Base-by-base conservation (phyloP, 2,329 filamentous ascomycete species). In the Botryotinia calthae region DNA sequence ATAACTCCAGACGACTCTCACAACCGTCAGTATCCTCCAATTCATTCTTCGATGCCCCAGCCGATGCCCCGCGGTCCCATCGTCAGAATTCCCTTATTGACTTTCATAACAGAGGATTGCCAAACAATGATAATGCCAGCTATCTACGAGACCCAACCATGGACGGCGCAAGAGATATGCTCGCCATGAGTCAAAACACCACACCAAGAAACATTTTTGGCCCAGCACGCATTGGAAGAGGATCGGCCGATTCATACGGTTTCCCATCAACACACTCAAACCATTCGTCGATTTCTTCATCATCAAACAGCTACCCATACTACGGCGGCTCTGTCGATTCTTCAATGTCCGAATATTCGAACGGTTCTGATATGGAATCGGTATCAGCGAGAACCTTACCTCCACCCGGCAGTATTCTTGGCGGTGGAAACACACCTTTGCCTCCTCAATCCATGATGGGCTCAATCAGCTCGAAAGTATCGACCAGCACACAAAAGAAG, bases 371-470 rank as follows among this genome's bases (percentile, higher is more conserved):
- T 74, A 93, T 97, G 73, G 94, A 95, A 80, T 90, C 91, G 8
- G 87, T 93, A 72, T 88, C 89, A 54, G 94, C 93, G 68, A 88
- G 95, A 78, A 95, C 93, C n/a, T 85, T 97, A 3, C 94, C 95
- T 1, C 88, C 93, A 70, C 93, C 94, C 1, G 90, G 90, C 40
- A 90, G 88, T 54, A 84, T 92, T 22, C 80, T 91, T 85, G 61
- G 89, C 87, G 73, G 87, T 86, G 76, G 87, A 90, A 46, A 79
- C 37, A 93, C 94, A 1, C 94, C 94, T 1, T 94, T 94, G 28
- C 95, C 94, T 2, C 95, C 94, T 2, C 93, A 97, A 81, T 97
- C 95, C 0, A 98, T 99, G 94, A 99, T 99, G 96, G 90, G 94
- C 70, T 95, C 97, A 79, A 98, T 98, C 85, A 98, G 93, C 84